Percentiles rank a stretch among this genome's conserved stretches.
Evolutionary conservation across 495 filamentous ascomycete species (phyloP).

Genomic region (Cercophora sp.): DNA sequence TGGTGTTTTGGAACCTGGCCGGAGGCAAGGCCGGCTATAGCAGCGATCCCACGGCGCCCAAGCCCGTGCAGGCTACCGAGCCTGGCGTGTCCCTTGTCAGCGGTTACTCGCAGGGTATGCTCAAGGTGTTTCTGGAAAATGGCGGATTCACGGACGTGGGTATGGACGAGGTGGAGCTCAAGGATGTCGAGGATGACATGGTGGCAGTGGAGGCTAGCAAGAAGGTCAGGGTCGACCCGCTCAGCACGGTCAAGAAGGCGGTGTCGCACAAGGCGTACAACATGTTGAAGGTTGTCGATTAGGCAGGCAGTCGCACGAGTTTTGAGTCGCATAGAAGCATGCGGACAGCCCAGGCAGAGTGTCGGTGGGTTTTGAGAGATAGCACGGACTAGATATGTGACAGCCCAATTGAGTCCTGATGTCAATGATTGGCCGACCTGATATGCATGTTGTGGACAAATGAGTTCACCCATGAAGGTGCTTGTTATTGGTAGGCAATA

Average conservation of each 20-base stretch:
- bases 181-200: slow-evolving; percentile 31
- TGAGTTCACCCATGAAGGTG: too few species aligned
- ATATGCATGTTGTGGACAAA: too few species aligned
- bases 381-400: too few species aligned
- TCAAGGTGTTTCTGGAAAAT: slow-evolving; percentile 46
- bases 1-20: slow-evolving; percentile 50
- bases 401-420: too few species aligned
- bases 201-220: slow-evolving; percentile 11
- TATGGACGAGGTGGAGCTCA: slow-evolving; percentile 31
- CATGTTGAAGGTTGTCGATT: slow-evolving; percentile 44
- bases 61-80: slow-evolving; percentile 36
- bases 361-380: too few species aligned
- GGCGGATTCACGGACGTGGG: slow-evolving; percentile 37
- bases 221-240: slow-evolving; percentile 31
- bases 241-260: slow-evolving; percentile 37
- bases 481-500: too few species aligned
- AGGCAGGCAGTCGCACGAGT: too few species aligned
- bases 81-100: slow-evolving; percentile 37
- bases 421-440: too few species aligned
- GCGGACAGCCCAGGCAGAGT: too few species aligned
- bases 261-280: slow-evolving; percentile 38
- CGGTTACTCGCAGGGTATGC: slow-evolving; percentile 45
- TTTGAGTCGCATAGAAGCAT: too few species aligned
- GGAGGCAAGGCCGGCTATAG: slow-evolving; percentile 28
- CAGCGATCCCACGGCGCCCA: slow-evolving; percentile 28